Conservation (phyloP, 495 filamentous ascomycete species). For the Hypoxylon perforatum region DNA sequence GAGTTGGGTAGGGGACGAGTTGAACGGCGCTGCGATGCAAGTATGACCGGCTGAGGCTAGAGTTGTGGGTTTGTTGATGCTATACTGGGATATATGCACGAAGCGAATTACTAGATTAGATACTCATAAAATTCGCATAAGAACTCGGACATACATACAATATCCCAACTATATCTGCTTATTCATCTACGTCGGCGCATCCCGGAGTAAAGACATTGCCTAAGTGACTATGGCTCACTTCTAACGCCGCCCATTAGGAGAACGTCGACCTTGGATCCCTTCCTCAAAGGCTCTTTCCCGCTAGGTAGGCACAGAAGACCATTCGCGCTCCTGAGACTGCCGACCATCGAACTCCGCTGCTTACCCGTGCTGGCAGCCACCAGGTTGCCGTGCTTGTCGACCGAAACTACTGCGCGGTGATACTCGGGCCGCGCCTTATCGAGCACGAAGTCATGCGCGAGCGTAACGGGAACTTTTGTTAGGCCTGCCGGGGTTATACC, state of each 20-base stretch:
- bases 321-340: conserved; percentile 89
- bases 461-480: conserved; percentile 73
- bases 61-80: no score
- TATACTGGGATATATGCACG: no score
- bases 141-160: neutral
- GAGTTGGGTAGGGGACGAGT: neutral
- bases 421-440: conserved; percentile 87
- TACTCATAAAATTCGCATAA: neutral
- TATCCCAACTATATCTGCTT: neutral
- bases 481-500: conserved; percentile 72
- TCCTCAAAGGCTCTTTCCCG: conserved; percentile 53
- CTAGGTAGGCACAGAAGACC: conserved; percentile 80
- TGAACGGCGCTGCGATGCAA: no score
- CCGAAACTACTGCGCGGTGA: conserved; percentile 77
- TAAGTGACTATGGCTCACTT: conserved; percentile 26
- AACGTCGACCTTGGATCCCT: conserved; percentile 57
- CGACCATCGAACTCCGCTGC: conserved; percentile 89
- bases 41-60: no score
- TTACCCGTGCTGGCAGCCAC: conserved; percentile 86
- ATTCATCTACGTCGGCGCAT: neutral
- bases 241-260: conserved; percentile 56
- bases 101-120: neutral
- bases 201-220: neutral
- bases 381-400: conserved; percentile 69
- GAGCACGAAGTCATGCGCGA: conserved; percentile 76